Base-by-base conservation (phyloP, 2,329 filamentous ascomycete species). In the Pyrenochaeta sp. region DNA sequence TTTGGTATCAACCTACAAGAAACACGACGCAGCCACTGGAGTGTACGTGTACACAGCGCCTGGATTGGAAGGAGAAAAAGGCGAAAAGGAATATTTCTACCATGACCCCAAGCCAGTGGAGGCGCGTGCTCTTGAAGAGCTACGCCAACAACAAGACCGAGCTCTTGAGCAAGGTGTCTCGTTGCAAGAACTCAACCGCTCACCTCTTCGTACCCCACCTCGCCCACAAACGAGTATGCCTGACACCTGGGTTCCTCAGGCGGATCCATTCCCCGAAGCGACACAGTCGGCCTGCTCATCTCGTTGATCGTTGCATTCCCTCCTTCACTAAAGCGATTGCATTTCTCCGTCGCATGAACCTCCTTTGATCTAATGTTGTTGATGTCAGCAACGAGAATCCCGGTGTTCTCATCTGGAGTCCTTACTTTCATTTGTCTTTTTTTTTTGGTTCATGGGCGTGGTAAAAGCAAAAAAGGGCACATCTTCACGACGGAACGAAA, bases 1-100 rank as follows among this genome's bases (percentile, higher is more conserved):
- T 29, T 75, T 83, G 8, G 81, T 81, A 1, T 75, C 76, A 28
- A 79, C 77, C 9, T 77, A 73, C 53, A 71, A 79, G 41, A 75
- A 68, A 1, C 86, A 86, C 56, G 76, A 85, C 61, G 71, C 72
- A 21, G 47, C 62, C 6, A 79, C 74, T 2, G 83, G 84, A 0
- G 61, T 81, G 15, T 83, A 81, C 8, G 78, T 65, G 0, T 86
- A 81, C 63, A 72, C 66, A 15, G 82, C 83, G 4, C 83, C 83
- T 1, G 78, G 80, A 2, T 69, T 85, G 2, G 76, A 68, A 3
- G 76, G 76, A 0, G 46, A 26, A 4, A 69, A 71, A 26, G 61
- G 59, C 1, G 13, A 63, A 11, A 59, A 50, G 58, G 64, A 77
- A 2, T 86, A 84, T 58, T 74, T 74, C 49, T 86, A 86, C 63